These are phyloP conservation scores for Fusarium sp. DNA, from an alignment of 2,329 filamentous ascomycete genomes.

Conservation along the genomic window DNA sequence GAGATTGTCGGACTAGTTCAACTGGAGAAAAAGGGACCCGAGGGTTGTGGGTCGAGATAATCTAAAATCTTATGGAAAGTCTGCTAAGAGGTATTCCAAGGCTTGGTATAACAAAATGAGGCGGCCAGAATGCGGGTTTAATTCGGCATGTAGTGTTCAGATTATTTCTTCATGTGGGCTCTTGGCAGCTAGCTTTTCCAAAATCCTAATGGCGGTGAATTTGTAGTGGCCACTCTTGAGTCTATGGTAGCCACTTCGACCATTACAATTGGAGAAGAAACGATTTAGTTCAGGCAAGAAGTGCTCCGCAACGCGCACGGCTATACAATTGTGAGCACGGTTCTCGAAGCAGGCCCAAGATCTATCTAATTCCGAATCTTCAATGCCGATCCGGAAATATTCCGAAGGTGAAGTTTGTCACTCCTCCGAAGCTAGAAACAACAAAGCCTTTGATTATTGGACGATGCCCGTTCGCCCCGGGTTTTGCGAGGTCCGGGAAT, in stretches of 20 bases:
- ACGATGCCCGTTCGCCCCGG: not conserved
- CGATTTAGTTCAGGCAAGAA: not conserved
- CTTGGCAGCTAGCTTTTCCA: fast-evolving
- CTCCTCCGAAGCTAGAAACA: not conserved
- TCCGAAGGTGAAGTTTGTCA: not conserved
- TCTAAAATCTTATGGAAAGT: not conserved
- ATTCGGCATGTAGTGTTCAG: fast-evolving
- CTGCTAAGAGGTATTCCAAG: not conserved
- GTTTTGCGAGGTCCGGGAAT: not conserved
- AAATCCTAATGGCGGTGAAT: not conserved
- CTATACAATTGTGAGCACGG: not conserved
- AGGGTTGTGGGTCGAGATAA: not conserved
- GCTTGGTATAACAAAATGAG: not conserved
- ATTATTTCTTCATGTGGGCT: not conserved
- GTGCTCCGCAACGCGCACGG: not conserved
- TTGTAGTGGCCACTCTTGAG: not conserved
- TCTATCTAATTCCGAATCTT: too few relatives aligned
- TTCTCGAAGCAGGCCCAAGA: not conserved
- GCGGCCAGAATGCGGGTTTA: not conserved
- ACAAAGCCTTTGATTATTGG: not conserved
- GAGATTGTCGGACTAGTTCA: not conserved
- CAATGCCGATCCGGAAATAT: not conserved
- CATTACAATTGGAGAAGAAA: not conserved
- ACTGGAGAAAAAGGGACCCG: not conserved
- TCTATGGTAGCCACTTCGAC: not conserved